Evolutionary conservation across 176 grass and related monocot species (phyloP), one percentile per base, ranked within the genome.

Genomic region (Chrysopogon serrulatus): DNA sequence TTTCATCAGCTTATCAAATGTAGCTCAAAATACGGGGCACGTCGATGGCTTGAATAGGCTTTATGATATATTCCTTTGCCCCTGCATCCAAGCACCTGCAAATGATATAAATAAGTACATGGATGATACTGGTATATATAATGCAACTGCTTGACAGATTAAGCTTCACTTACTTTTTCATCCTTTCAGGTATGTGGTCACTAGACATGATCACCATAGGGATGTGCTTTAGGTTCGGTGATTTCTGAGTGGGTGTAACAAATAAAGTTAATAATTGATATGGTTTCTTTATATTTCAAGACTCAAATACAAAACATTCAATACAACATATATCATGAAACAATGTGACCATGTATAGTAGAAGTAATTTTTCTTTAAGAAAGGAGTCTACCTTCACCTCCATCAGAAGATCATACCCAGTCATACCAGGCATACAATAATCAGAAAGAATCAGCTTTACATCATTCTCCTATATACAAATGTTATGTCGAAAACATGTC

Each of bases 311-410:
- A 80, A n/a, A 17, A 49, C 1, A 36, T 4, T 63, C 0, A 19
- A 78, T 14, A 24, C 1, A 24, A 53, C 4, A 53, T n/a, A 27
- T 6, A 33, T 4, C 13, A 32, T 31, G 16, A 23, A 81, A 71
- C 7, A 4, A 4, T 36, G 3, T 0, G 0, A n/a, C 2, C 27
- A n/a, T 15, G 3, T 11, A 32, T 0, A 21, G 16, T 32, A 44
- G 1, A 62, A 45, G 12, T 71, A 33, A 13, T 31, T 62, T 23
- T 16, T 72, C 15, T 2, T 7, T 16, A 24, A 12, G 4, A 47
- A n/a, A 48, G 14, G 21, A 48, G 2, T 24, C 23, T 83, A 83
- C 81, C 81, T 83, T 83, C 54, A 83, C 39, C 44, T 44, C 37
- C 41, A n/a, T 35, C 0, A 83, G 69, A 23, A 83, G 37, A 64